Evolutionary conservation across 257 asterid species (phyloP).

Genomic region (Ocimum tenuiflorum): DNA sequence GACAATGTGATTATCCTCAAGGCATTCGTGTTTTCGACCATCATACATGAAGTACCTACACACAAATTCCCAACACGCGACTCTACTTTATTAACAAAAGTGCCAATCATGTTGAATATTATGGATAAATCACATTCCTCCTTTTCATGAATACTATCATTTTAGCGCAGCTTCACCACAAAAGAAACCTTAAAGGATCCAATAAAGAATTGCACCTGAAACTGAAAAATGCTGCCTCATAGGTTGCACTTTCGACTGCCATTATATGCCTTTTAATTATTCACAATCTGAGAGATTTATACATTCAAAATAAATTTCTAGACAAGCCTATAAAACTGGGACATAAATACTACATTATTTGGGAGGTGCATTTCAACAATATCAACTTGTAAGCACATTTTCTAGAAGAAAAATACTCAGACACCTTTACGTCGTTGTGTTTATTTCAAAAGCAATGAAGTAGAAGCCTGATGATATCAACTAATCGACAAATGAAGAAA

Average conservation of each 20-base stretch:
- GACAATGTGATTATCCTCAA: conserved; percentile 77
- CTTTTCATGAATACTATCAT: too few species aligned
- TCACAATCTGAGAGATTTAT: too few species aligned
- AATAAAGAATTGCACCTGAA: too few species aligned
- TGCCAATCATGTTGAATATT: background rate
- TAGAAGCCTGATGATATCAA: background rate
- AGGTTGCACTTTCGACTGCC: too few species aligned
- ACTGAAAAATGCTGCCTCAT: too few species aligned
- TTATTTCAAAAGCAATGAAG: background rate
- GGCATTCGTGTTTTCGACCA: conserved; percentile 66
- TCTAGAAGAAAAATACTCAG: background rate
- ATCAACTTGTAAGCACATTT: background rate
- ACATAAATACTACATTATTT: background rate
- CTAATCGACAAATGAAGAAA: background rate
- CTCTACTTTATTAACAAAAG: background rate
- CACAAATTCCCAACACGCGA: background rate
- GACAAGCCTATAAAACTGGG: background rate
- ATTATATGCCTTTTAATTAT: background rate
- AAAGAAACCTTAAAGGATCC: too few species aligned
- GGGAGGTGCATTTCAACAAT: background rate
- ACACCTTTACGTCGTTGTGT: background rate
- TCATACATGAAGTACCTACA: conserved; percentile 97
- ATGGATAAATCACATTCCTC: too few species aligned
- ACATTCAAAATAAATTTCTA: background rate
- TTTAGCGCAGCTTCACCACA: too few species aligned